These are phyloP conservation scores for Sergeia podlipaevii DNA, from an alignment of 208 protist species.

Conservation along the genomic window DNA sequence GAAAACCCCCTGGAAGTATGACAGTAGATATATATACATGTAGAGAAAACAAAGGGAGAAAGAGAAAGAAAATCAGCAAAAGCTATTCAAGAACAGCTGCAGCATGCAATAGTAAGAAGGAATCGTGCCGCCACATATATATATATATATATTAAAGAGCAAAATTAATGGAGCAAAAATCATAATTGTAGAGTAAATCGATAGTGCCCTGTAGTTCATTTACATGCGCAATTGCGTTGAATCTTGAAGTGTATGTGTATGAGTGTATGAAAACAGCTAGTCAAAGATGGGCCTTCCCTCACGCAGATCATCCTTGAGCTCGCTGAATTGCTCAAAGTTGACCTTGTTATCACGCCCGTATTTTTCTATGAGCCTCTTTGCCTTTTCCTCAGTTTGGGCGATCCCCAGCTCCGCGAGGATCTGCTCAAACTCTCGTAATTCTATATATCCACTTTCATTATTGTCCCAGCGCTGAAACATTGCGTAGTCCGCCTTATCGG, in stretches of 20 bases:
- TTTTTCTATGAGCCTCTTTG: slow-evolving; percentile 54
- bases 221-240: too few species aligned
- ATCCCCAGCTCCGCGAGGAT: slow-evolving; percentile 58
- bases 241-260: background rate
- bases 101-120: too few species aligned
- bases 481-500: slow-evolving; percentile 71
- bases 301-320: slow-evolving; percentile 63
- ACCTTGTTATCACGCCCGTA: slow-evolving; percentile 57
- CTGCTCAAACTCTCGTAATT: slow-evolving; percentile 58
- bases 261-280: slow-evolving; percentile 5
- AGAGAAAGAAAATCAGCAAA: too few species aligned
- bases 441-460: slow-evolving; percentile 72
- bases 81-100: too few species aligned
- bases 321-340: slow-evolving; percentile 72
- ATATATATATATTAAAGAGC: too few species aligned
- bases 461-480: slow-evolving; percentile 76
- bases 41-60: too few species aligned
- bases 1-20: too few species aligned
- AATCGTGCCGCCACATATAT: too few species aligned
- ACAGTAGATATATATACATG: too few species aligned
- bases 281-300: slow-evolving; percentile 67
- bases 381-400: slow-evolving; percentile 25
- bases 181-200: too few species aligned
- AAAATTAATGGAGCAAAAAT: too few species aligned
- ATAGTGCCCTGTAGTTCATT: too few species aligned